A percentile compares a stretch with the other conserved stretches of the same genome.
Conservation (phyloP, 2,329 filamentous ascomycete species). For the Bimuria novae-zelandiae region DNA sequence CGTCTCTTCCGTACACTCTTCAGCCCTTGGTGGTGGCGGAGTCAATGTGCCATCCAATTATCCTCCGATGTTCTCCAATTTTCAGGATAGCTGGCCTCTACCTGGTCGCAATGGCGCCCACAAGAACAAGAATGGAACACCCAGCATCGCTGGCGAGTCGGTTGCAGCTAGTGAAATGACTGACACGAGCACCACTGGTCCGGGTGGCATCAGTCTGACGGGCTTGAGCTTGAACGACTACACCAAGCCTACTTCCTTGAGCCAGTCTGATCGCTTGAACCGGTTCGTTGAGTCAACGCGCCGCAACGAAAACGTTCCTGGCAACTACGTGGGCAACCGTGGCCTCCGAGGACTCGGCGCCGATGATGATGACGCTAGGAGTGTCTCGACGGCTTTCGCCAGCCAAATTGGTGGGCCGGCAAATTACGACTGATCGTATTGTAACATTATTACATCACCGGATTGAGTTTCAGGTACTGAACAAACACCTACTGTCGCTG, state of each 20-base stretch:
- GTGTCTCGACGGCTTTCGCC: conserved; percentile 93
- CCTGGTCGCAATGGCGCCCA: conserved; percentile 70
- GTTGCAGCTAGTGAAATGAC: conserved; percentile 90
- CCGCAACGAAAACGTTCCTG: conserved; percentile 56
- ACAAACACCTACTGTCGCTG: conserved; percentile 6
- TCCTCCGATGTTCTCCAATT: conserved; percentile 93
- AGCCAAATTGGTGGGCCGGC: conserved; percentile 82
- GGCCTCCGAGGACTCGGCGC: conserved; percentile 50
- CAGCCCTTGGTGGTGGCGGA: conserved; percentile 80
- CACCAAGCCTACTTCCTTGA: conserved; percentile 73
- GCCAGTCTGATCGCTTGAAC: conserved; percentile 87
- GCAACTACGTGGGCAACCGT: conserved; percentile 50
- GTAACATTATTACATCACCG: conserved; percentile 1
- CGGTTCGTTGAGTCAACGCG: conserved; percentile 89
- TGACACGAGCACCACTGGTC: conserved; percentile 77
- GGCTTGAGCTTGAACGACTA: conserved; percentile 76
- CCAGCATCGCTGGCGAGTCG: conserved; percentile 87
- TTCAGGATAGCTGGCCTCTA: conserved; percentile 89
- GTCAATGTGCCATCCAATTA: conserved; percentile 79
- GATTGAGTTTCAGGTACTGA: conserved; percentile 13
- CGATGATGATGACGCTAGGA: conserved; percentile 91
- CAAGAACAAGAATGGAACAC: conserved; percentile 66
- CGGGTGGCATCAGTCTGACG: conserved; percentile 85
- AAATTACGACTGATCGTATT: conserved; percentile 60
- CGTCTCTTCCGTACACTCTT: conserved; percentile 93